Evolutionary conservation across 2,329 filamentous ascomycete genomes (phyloP), one percentile per base, ranked within the genome.

Genomic region (Botrytis hyacinthi): DNA sequence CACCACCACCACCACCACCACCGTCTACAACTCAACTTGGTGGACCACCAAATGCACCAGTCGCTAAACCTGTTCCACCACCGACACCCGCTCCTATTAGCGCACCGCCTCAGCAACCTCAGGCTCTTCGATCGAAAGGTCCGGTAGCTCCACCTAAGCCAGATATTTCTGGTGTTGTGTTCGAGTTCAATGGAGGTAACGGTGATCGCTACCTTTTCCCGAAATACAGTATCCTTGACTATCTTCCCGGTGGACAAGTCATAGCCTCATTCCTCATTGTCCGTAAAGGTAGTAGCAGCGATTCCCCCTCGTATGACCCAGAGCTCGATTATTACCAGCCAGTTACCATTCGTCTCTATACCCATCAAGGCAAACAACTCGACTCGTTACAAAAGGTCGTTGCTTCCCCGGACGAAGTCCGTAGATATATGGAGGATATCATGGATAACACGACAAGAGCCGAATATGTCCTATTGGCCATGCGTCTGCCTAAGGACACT

Each of bases 171-270:
- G 89, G 90, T n/a, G 84, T 92, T 22, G 88, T 91, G 1, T 88
- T 94, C 75, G 91, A 93, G 77, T 93, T 93, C 80, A 81, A 84
- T 8, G 87, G 87, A 65, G 90, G 90, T 48, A 89, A 85, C 4
- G 92, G 92, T 63, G 93, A 95, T 80, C 88, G 92, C 40, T 95
- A 93, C 80, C 83, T 93, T 66, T 95, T 96, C 76, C 93, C 93
- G 3, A 92, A 91, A 77, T 91, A 92, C 80, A 92, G 91, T 81
- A 91, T 95, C 48, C 81, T 95, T 68, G 92, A 96, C 80, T 90
- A 89, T 79, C 83, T 90, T 2, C 85, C 86, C n/a, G 81, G 82
- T 6, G 87, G 88, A 3, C 87, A 89, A 69, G 87, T 93, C 2
- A 87, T 94, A 61, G 91, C 91, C 4, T 95, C 92, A 1, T 96